Base-by-base conservation (phyloP, 106 monocot genomes). In the Dendrobium catenatum region DNA sequence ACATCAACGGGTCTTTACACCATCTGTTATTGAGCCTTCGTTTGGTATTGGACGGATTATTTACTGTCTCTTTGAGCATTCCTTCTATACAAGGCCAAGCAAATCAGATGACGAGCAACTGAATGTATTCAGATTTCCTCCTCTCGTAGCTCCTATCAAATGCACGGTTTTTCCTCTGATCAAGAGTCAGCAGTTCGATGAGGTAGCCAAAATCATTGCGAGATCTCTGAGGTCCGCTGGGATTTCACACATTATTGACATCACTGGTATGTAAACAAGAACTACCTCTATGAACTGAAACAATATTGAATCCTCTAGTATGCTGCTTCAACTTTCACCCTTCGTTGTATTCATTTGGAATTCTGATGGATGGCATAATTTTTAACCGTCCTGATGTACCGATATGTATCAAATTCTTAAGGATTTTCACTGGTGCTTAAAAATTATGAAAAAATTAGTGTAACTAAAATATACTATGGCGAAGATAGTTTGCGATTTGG, bases 21-120 rank as follows among this genome's bases (percentile, higher is more conserved):
- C 99, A 61, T 93, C 95, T 11, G 99, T 99, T 9, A 99, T 99
- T 19, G 99, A 95, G 76, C 99, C 99, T 27, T 99, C 99, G 47
- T 99, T 99, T 86, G 99, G 99, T 17, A 99, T 99, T 80, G 95
- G 99, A 41, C 37, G 99, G 73, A 99, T 99, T 29, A 99, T 99
- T 16, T 99, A 99, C 82, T 95, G 95, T 59, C 86, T 99, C 8
- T 99, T 83, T 58, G 99, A 99, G 86, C 99, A 99, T 80, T 89
- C 77, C 58, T 99, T 93, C 87, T 95, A 99, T 78, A 88, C 86
- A 16, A 85, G 99, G 77, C 83, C 93, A 46, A 88, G 88, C 80
- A 99, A 89, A 73, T 54, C 84, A 31, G 93, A 90, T 29, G 93
- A 89, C 74, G 94, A 95, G 55, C 95, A 99, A 83, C 78, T 99